Percentiles rank a stretch among this genome's conserved stretches.
Conservation (phyloP, 352 stramenopile species). For the Phytophthora fragariaefolia region DNA sequence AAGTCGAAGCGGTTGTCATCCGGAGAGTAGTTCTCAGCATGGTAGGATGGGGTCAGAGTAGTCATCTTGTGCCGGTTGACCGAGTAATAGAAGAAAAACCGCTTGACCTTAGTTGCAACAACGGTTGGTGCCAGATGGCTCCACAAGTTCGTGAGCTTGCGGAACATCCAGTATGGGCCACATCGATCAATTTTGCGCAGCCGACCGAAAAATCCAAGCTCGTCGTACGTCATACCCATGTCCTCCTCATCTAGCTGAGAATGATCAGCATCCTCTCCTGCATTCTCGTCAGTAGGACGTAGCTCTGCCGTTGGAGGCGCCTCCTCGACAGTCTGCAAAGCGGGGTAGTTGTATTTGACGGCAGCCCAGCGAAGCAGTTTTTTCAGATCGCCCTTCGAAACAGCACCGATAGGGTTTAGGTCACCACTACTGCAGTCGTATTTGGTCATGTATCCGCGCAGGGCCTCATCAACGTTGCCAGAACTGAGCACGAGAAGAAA, state of each 20-base stretch:
- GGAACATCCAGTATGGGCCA: slow-evolving; percentile 96
- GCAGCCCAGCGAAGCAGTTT: slow-evolving; percentile 95
- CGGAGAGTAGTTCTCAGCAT: slow-evolving; percentile 98
- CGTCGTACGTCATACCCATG: slow-evolving; percentile 99
- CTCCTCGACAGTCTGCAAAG: slow-evolving; percentile 92
- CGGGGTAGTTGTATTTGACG: slow-evolving; percentile 90
- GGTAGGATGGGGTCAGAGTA: slow-evolving; percentile 98
- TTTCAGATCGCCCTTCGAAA: slow-evolving; percentile 97
- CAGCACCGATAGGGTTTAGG: slow-evolving; percentile 98
- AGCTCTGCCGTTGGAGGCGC: slow-evolving; percentile 97
- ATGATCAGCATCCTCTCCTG: slow-evolving; percentile 77
- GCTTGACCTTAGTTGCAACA: slow-evolving; percentile 93
- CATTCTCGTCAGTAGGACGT: slow-evolving; percentile 86
- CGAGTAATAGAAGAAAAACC: slow-evolving; percentile 98
- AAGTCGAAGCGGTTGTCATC: slow-evolving; percentile 99
- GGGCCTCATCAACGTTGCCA: slow-evolving; percentile 98
- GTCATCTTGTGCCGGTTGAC: slow-evolving; percentile 99
- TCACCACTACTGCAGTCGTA: slow-evolving; percentile 99
- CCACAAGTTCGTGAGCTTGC: slow-evolving; percentile 89
- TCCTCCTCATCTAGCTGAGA: slow-evolving; percentile 98
- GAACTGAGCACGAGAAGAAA: slow-evolving; percentile 99
- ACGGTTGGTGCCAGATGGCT: slow-evolving; percentile 76
- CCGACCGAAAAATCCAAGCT: slow-evolving; percentile 96
- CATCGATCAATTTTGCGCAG: slow-evolving; percentile 96
- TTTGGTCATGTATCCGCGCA: slow-evolving; percentile 99